phyloP scores from a whole-genome alignment of 2,329 filamentous ascomycete genomes.

The Fusarium sacchari region DNA sequence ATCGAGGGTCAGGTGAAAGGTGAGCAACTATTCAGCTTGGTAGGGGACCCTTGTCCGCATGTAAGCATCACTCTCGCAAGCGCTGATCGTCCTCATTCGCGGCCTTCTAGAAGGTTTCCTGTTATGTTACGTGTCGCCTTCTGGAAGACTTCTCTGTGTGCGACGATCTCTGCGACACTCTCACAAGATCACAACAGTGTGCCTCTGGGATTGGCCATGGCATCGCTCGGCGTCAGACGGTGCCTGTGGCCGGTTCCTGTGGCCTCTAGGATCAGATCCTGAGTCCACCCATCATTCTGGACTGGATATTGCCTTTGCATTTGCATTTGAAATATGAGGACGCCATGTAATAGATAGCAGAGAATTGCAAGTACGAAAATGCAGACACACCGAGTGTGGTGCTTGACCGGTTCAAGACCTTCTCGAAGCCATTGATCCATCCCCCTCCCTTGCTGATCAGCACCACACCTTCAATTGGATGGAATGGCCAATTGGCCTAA shows the following conservation, averaged over 20 bases:
- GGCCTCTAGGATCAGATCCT: conserved; percentile 2
- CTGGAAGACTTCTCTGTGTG: not conserved
- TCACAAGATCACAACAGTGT: not conserved
- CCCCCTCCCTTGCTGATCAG: not conserved
- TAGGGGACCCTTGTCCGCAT: conserved; percentile 1
- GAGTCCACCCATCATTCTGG: conserved; percentile 1
- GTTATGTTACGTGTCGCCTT: conserved; percentile 1
- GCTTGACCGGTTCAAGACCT: not conserved
- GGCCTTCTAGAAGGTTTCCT: conserved; percentile 13
- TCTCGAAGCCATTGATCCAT: not conserved
- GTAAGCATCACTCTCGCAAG: conserved; percentile 1
- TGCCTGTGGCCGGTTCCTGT: not conserved
- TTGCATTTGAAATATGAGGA: not conserved
- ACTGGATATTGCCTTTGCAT: not conserved
- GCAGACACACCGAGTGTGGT: not conserved
- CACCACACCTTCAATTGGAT: not conserved
- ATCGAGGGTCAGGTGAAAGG: conserved; percentile 14
- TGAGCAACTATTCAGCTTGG: not conserved
- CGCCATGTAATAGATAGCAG: not conserved
- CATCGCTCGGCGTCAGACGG: not conserved
- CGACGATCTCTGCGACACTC: not conserved
- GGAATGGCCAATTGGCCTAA: not conserved
- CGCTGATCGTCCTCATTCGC: not conserved
- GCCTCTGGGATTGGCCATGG: not conserved
- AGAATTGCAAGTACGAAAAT: not conserved